These are phyloP conservation scores for Saksenaea vasiformis DNA, from an alignment of 371 early-diverging fungal genomes.

Conservation along the genomic window DNA sequence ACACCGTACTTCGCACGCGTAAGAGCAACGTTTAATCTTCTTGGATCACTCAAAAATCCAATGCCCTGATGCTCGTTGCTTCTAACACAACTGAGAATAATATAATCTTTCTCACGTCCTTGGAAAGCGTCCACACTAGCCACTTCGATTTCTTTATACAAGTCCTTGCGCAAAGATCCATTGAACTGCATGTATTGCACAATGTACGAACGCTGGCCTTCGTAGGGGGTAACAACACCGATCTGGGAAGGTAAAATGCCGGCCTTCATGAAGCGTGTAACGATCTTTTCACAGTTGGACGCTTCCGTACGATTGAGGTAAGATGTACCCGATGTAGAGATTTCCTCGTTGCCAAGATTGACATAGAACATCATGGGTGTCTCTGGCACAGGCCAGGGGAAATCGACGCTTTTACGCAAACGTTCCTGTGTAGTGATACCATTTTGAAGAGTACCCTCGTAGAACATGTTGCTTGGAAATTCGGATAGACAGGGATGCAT, in stretches of 20 bases:
- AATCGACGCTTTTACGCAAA: slow-evolving; percentile 82
- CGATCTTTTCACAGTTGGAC: slow-evolving; percentile 91
- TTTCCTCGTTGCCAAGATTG: slow-evolving; percentile 95
- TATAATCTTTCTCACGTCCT: slow-evolving; percentile 99
- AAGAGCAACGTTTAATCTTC: slow-evolving; percentile 97
- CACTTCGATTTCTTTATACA: slow-evolving; percentile 96
- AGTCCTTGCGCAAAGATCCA: slow-evolving; percentile 86
- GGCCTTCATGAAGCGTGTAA: slow-evolving; percentile 89
- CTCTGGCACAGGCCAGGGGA: slow-evolving; percentile 95
- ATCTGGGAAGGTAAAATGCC: slow-evolving; percentile 92
- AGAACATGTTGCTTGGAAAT: slow-evolving; percentile 99
- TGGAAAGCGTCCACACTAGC: slow-evolving; percentile 99
- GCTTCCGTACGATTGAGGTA: slow-evolving; percentile 95
- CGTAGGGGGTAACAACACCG: slow-evolving; percentile 99
- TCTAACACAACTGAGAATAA: slow-evolving; percentile 97
- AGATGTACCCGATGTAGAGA: slow-evolving; percentile 94
- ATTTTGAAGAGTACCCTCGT: slow-evolving; percentile 96
- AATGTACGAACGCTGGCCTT: slow-evolving; percentile 96
- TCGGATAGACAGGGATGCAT: slow-evolving; percentile 98
- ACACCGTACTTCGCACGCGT: slow-evolving; percentile 97
- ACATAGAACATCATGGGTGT: slow-evolving; percentile 96
- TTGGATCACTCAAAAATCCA: slow-evolving; percentile 97
- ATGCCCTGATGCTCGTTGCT: slow-evolving; percentile 98
- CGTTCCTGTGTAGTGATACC: slow-evolving; percentile 94
- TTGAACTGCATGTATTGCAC: slow-evolving; percentile 94